These are phyloP conservation scores for Xylariaceae sp. DNA, from an alignment of 2,329 filamentous ascomycete species.

Conservation along the genomic window DNA sequence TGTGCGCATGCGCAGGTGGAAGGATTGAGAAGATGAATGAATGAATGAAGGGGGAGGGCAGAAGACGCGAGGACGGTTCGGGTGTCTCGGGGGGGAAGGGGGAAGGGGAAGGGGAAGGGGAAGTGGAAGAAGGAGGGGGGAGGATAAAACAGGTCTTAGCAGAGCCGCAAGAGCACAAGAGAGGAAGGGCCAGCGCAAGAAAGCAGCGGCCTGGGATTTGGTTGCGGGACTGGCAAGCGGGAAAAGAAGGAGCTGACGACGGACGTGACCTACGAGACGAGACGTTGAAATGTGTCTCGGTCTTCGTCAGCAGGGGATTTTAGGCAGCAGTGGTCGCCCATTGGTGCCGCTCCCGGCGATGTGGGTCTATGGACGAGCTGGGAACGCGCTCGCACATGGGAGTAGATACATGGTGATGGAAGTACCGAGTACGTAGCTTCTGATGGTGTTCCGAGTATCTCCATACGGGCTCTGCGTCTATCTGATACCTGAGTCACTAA, in stretches of 20 bases:
- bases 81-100: slow-evolving; percentile 8
- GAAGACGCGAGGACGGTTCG: slow-evolving; percentile 10
- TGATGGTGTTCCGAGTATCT: not conserved
- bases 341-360: slow-evolving; percentile 23
- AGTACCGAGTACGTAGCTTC: too few relatives aligned
- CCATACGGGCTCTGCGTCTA: not conserved
- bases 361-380: not conserved
- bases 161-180: slow-evolving; percentile 1
- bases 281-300: slow-evolving; percentile 24
- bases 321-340: slow-evolving; percentile 30
- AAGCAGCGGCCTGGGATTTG: slow-evolving; percentile 7
- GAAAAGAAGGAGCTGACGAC: slow-evolving; percentile 10
- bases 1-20: not conserved
- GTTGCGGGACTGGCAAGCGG: slow-evolving; percentile 2
- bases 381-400: too few relatives aligned
- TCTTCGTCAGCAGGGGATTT: slow-evolving; percentile 20
- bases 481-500: slow-evolving; percentile 18
- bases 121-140: not conserved
- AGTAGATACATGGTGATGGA: too few relatives aligned
- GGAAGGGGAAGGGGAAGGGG: not conserved
- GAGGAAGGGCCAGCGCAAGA: slow-evolving; percentile 6
- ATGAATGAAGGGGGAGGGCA: slow-evolving; percentile 2
- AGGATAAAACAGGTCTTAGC: slow-evolving; percentile 15
- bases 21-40: slow-evolving; percentile 13
- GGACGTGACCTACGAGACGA: slow-evolving; percentile 13